Percentiles rank a stretch among this genome's conserved stretches.
phyloP scores from a whole-genome alignment of 768 basidiomycete species.

The Lenzites betulinus region DNA sequence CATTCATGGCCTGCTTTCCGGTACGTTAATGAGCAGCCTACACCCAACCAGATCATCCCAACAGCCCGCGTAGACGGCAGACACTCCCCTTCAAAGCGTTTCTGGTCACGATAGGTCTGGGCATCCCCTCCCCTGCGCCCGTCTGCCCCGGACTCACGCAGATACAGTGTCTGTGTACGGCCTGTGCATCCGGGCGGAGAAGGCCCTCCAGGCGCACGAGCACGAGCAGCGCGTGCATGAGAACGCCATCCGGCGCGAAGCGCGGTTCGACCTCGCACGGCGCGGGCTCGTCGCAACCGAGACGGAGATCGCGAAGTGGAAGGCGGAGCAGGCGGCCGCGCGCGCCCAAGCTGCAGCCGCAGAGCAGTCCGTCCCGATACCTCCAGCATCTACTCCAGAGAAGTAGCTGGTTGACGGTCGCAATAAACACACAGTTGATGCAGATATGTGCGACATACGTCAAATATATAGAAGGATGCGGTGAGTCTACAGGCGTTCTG shows the following conservation, averaged over 20 bases:
- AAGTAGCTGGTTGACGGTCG: neutral
- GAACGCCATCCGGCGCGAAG: conserved; percentile 68
- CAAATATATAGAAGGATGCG: conserved; percentile 12
- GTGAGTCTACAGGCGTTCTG: conserved; percentile 3
- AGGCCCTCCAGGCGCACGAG: conserved; percentile 73
- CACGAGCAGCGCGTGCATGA: conserved; percentile 64
- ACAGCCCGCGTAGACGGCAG: conserved; percentile 55
- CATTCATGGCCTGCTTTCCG: conserved; percentile 74
- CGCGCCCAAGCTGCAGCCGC: neutral
- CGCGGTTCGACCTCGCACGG: conserved; percentile 71
- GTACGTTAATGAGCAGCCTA: conserved; percentile 38
- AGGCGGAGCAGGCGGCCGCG: conserved; percentile 37
- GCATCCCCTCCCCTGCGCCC: neutral
- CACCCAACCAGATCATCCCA: neutral
- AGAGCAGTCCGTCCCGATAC: neutral
- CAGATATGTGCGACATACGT: neutral
- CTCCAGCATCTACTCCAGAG: neutral
- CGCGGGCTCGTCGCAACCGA: conserved; percentile 81
- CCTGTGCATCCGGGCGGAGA: conserved; percentile 75
- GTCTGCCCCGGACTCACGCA: conserved; percentile 22
- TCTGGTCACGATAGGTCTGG: conserved; percentile 69
- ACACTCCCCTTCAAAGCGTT: conserved; percentile 82
- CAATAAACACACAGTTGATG: neutral
- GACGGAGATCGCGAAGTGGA: conserved; percentile 83
- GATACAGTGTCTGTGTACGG: conserved; percentile 59